Percentiles rank a stretch among this genome's conserved stretches.
Conservation (phyloP, 805 yeast species). For the Cyberlindnera americana region DNA sequence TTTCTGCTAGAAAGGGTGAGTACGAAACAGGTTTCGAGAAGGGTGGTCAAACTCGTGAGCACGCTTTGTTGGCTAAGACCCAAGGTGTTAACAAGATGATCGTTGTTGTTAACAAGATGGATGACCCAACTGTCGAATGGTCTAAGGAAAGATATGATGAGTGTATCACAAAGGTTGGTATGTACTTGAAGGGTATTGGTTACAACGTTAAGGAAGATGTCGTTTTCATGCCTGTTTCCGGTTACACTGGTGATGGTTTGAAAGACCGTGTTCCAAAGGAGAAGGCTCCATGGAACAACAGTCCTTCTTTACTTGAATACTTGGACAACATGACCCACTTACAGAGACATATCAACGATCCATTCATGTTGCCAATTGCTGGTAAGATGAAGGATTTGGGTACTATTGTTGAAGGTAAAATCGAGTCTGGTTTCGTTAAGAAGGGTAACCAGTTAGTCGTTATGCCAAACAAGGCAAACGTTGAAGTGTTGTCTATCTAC, state of each 20-base stretch:
- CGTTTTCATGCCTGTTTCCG: slow-evolving; percentile 94
- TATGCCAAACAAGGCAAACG: slow-evolving; percentile 87
- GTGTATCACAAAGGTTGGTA: slow-evolving; percentile 79
- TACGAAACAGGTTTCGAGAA: slow-evolving; percentile 98
- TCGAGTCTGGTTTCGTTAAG: slow-evolving; percentile 91
- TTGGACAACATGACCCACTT: slow-evolving; percentile 78
- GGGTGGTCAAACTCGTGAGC: slow-evolving; percentile 99
- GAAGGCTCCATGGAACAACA: slow-evolving; percentile 89
- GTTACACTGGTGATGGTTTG: slow-evolving; percentile 95
- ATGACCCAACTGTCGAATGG: slow-evolving; percentile 96
- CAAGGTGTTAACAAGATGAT: slow-evolving; percentile 95
- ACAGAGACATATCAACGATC: slow-evolving; percentile 86
- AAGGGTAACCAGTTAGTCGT: slow-evolving; percentile 71
- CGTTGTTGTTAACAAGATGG: slow-evolving; percentile 98
- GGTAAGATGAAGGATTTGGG: slow-evolving; percentile 97
- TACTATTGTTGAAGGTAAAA: slow-evolving; percentile 96
- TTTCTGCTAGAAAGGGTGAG: slow-evolving; percentile 98
- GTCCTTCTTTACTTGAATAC: slow-evolving; percentile 88
- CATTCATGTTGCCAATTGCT: slow-evolving; percentile 95
- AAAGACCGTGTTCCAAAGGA: slow-evolving; percentile 73
- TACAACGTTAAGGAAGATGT: slow-evolving; percentile 82
- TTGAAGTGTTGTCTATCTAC: slow-evolving; percentile 84
- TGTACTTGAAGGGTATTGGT: slow-evolving; percentile 84
- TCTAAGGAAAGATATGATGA: slow-evolving; percentile 94
- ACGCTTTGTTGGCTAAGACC: slow-evolving; percentile 94